Conservation (phyloP, 2,329 filamentous ascomycete species). For the Mycogone perniciosa region DNA sequence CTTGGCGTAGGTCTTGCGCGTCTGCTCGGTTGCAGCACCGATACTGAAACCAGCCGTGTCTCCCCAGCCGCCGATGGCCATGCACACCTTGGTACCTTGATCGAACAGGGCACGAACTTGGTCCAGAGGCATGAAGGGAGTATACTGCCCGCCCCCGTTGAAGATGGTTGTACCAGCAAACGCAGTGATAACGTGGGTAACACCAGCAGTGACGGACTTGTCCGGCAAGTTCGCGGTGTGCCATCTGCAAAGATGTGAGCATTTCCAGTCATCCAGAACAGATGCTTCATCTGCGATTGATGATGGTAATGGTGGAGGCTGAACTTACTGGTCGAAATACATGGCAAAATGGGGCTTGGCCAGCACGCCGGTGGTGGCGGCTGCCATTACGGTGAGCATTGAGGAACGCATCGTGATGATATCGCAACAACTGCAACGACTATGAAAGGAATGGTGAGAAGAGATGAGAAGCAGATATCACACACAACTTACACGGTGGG, state of each 20-base stretch:
- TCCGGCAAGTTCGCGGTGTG: slow-evolving; percentile 32
- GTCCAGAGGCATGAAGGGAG: slow-evolving; percentile 47
- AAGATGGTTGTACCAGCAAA: slow-evolving; percentile 48
- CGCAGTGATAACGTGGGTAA: slow-evolving; percentile 50
- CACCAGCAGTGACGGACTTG: slow-evolving; percentile 33
- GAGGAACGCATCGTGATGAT: no score
- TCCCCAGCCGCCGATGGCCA: slow-evolving; percentile 61
- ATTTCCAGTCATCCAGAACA: not conserved
- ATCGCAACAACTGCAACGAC: no score
- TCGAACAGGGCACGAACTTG: slow-evolving; percentile 48
- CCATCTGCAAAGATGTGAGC: slow-evolving; percentile 26
- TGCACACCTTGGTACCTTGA: slow-evolving; percentile 50
- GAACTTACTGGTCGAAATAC: slow-evolving; percentile 42
- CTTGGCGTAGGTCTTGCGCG: slow-evolving; percentile 46
- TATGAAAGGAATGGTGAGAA: no score
- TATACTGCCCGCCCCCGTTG: slow-evolving; percentile 37
- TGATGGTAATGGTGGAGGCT: no score
- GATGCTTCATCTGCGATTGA: not conserved
- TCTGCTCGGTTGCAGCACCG: slow-evolving; percentile 41
- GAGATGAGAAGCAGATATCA: no score
- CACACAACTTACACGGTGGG: no score
- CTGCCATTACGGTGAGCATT: no score
- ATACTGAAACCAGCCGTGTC: slow-evolving; percentile 50
- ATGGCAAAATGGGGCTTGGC: slow-evolving; percentile 27
- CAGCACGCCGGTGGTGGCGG: no score